Conservation (phyloP, 768 basidiomycete species). For the Lactifluus subvellereus region DNA sequence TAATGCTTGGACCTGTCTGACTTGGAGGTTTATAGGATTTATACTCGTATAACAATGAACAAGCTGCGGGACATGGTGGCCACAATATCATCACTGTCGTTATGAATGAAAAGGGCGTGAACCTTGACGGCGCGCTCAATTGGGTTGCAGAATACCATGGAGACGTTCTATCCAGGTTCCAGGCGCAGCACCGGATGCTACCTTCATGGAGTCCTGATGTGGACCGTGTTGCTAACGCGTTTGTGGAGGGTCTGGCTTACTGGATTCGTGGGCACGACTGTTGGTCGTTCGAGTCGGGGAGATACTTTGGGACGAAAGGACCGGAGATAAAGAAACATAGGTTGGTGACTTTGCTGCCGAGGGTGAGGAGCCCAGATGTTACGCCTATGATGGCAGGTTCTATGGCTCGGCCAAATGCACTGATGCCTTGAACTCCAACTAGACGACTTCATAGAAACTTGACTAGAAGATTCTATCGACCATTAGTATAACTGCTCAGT, state of each 20-base stretch:
- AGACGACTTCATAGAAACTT: background rate
- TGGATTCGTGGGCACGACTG: slow-evolving; percentile 35
- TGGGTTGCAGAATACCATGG: slow-evolving; percentile 29
- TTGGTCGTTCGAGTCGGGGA: slow-evolving; percentile 34
- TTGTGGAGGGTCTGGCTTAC: slow-evolving; percentile 36
- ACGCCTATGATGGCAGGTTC: slow-evolving; percentile 17
- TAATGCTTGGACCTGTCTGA: background rate
- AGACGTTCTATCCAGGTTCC: slow-evolving; percentile 31
- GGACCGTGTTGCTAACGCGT: slow-evolving; percentile 31
- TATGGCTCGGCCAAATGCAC: background rate
- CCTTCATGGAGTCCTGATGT: slow-evolving; percentile 36
- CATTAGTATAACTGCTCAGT: too few relatives aligned
- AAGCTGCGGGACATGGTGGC: slow-evolving; percentile 35
- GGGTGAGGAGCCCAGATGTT: background rate
- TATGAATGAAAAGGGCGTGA: slow-evolving; percentile 34
- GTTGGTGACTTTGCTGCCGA: slow-evolving; percentile 3
- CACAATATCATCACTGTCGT: slow-evolving; percentile 41
- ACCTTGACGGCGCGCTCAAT: slow-evolving; percentile 36
- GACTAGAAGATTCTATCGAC: too few relatives aligned
- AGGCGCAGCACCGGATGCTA: slow-evolving; percentile 27
- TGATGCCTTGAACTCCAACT: background rate
- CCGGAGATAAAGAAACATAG: slow-evolving; percentile 23
- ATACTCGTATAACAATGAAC: slow-evolving; percentile 38
- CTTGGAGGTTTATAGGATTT: slow-evolving; percentile 30
- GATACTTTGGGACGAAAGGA: slow-evolving; percentile 33